Evolutionary conservation across 495 filamentous ascomycete species (phyloP).

Genomic region (Clohesyomyces aquaticus): DNA sequence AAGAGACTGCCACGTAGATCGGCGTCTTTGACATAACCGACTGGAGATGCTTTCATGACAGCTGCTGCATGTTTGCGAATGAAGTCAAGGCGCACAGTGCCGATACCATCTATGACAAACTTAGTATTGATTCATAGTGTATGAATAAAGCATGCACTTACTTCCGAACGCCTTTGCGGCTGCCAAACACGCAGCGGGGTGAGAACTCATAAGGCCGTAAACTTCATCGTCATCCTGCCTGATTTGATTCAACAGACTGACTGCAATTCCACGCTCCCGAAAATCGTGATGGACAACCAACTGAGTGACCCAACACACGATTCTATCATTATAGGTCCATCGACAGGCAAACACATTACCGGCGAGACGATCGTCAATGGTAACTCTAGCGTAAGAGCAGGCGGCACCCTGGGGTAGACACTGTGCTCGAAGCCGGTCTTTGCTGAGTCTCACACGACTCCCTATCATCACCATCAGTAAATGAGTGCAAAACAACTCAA

Average conservation of each 20-base stretch:
- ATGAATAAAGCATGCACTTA: conserved; percentile 23
- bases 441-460: conserved; percentile 17
- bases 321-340: conserved; percentile 39
- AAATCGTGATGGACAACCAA: conserved; percentile 46
- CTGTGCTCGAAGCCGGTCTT: conserved; percentile 32
- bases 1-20: conserved; percentile 45
- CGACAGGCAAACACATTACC: conserved; percentile 49
- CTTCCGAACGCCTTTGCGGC: conserved; percentile 32
- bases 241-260: conserved; percentile 39
- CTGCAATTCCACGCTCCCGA: conserved; percentile 45
- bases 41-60: conserved; percentile 46
- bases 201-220: conserved; percentile 46
- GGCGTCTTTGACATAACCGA: conserved; percentile 46
- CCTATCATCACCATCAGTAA: conserved; percentile 21
- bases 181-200: conserved; percentile 39
- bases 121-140: conserved; percentile 20
- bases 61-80: conserved; percentile 36
- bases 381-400: conserved; percentile 19
- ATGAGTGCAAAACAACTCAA: conserved; percentile 15
- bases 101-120: conserved; percentile 20
- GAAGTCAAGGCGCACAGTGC: conserved; percentile 35
- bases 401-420: conserved; percentile 2
- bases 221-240: conserved; percentile 41
- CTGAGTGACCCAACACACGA: conserved; percentile 50
- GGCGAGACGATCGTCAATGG: conserved; percentile 43